These are phyloP conservation scores for Epichloe aotearoae DNA, from an alignment of 2,329 filamentous ascomycete species.

Conservation along the genomic window DNA sequence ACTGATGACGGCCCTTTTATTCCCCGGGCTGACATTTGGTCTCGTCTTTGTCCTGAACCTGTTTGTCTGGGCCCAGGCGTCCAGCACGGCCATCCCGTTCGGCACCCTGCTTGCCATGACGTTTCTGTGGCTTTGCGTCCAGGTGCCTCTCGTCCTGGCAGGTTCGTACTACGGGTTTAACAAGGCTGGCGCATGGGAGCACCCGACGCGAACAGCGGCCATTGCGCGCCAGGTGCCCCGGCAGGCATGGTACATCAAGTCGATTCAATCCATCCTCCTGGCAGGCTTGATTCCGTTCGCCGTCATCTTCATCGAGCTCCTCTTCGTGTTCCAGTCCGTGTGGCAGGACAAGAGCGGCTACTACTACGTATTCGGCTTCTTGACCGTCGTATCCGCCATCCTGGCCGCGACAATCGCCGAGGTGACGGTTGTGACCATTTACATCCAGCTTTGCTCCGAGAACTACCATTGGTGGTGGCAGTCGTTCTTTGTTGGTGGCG, in stretches of 20 bases:
- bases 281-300: slow-evolving; percentile 73
- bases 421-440: slow-evolving; percentile 71
- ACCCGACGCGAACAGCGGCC: slow-evolving; percentile 64
- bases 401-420: slow-evolving; percentile 67
- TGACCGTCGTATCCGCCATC: slow-evolving; percentile 60
- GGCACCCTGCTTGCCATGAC: slow-evolving; percentile 61
- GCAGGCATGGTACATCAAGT: slow-evolving; percentile 63
- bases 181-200: slow-evolving; percentile 56
- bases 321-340: slow-evolving; percentile 76
- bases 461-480: slow-evolving; percentile 93
- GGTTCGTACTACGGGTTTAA: slow-evolving; percentile 68
- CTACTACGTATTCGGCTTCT: slow-evolving; percentile 84
- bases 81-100: slow-evolving; percentile 76
- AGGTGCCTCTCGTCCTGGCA: slow-evolving; percentile 70
- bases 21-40: slow-evolving; percentile 65
- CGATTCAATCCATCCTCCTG: slow-evolving; percentile 50
- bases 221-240: slow-evolving; percentile 61
- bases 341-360: slow-evolving; percentile 88
- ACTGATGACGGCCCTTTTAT: slow-evolving; percentile 60
- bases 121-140: slow-evolving; percentile 71
- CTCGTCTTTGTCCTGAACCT: slow-evolving; percentile 71
- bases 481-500: slow-evolving; percentile 66
- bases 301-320: slow-evolving; percentile 75
- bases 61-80: slow-evolving; percentile 83
- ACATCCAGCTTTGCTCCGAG: slow-evolving; percentile 71